Conservation (phyloP, 805 yeast species). For the Yamadazyma kitorensis region DNA sequence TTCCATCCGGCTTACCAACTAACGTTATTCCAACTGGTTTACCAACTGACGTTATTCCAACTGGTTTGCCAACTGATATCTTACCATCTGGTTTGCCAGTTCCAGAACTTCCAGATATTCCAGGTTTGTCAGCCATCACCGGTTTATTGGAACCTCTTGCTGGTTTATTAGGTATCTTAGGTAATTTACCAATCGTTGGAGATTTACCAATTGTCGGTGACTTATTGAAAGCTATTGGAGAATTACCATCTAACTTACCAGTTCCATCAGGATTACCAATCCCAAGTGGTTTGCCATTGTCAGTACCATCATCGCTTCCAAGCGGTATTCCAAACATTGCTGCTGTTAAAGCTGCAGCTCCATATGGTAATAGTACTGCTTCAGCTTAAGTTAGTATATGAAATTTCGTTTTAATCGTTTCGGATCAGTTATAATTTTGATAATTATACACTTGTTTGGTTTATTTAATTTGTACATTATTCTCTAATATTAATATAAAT, state of each 20-base stretch:
- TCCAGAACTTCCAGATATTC: not conserved
- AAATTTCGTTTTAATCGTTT: not conserved
- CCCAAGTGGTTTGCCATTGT: conserved; percentile 8
- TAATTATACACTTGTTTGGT: not conserved
- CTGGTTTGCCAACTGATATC: conserved; percentile 9
- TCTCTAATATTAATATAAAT: not conserved
- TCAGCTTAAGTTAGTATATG: not conserved
- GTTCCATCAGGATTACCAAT: conserved; percentile 10
- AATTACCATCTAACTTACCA: conserved; percentile 8
- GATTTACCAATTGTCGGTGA: conserved; percentile 12
- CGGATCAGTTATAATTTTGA: not conserved
- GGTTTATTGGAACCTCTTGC: conserved; percentile 8
- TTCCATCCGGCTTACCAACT: conserved; percentile 5
- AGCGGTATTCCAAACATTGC: too few species aligned
- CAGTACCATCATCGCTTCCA: too few species aligned
- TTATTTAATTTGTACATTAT: not conserved
- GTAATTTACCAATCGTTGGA: conserved; percentile 8
- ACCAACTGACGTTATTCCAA: conserved; percentile 9
- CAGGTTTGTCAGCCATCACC: conserved; percentile 1
- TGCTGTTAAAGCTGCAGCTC: conserved; percentile 1
- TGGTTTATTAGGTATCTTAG: conserved; percentile 5
- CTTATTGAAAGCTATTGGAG: conserved; percentile 11
- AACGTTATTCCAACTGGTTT: conserved; percentile 5
- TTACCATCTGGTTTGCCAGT: conserved; percentile 3
- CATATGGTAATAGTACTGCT: not conserved